Base-by-base conservation (phyloP, 371 early-diverging fungal genomes). In the Circinella umbellata region DNA sequence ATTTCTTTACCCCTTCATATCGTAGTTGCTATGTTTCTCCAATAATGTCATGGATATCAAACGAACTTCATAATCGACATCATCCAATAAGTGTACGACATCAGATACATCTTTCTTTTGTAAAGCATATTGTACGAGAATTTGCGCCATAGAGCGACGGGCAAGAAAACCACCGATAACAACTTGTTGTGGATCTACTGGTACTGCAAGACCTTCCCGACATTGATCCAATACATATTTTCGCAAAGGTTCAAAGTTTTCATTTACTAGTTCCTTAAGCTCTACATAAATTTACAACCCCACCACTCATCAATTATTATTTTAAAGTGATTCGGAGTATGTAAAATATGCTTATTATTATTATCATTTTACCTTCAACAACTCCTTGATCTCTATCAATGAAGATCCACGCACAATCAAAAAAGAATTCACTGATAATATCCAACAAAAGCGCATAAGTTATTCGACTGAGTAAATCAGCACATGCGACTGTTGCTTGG, bases 1-100 rank as follows among this genome's bases (percentile, higher is more conserved):
- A 1, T 1, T 27, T 27, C 27, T n/a, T 61, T 69, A 66, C 68
- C 62, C 47, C 64, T 69, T 70, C 69, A 59, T 15, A 42, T 65
- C 53, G 59, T 37, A 39, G 14, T 42, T 55, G 38, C 75, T 71
- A 47, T 75, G 69, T 5, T 51, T 53, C 11, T 72, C 38, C 5
- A 87, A 74, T 17, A 81, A 80, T 64, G 86, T 77, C 34, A 87
- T 70, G 4, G 86, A 78, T 14, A 80, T 72, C 11, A 89, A 71
- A 11, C 90, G 86, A 6, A 91, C 87, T 72, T 92, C 92, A 68
- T 92, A 90, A 53, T 83, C 83, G 14, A 64, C 69, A 38, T 80
- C 81, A 55, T 72, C 67, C 37, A 83, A 36, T n/a, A 83, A 66
- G 54, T 64, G 73, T 20, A 79, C 37, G 13, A 79, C 38, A 49